Conservation (phyloP, 2,329 filamentous ascomycete species). For the Hirsutella thompsonii region DNA sequence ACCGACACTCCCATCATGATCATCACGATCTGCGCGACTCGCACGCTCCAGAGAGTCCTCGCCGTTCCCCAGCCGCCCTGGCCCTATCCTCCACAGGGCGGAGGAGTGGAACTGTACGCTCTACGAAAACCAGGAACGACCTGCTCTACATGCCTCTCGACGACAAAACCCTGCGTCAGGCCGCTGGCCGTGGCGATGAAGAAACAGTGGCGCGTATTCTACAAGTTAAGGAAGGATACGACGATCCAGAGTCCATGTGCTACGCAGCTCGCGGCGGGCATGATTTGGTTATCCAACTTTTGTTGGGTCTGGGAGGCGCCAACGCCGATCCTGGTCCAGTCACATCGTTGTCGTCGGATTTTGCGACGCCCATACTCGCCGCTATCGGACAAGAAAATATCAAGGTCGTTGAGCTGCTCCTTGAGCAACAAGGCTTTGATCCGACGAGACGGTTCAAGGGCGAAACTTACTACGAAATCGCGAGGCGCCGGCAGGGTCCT, state of each 20-base stretch:
- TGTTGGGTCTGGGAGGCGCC: slow-evolving; percentile 54
- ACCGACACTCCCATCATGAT: slow-evolving; percentile 36
- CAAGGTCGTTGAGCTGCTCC: slow-evolving; percentile 67
- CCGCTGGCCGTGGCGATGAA: slow-evolving; percentile 47
- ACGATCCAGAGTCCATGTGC: slow-evolving; percentile 78
- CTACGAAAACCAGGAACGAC: slow-evolving; percentile 53
- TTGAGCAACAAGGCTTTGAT: slow-evolving; percentile 68
- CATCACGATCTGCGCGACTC: slow-evolving; percentile 35
- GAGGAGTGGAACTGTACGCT: slow-evolving; percentile 41
- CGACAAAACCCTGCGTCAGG: slow-evolving; percentile 46
- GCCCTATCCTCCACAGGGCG: slow-evolving; percentile 26
- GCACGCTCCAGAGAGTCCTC: slow-evolving; percentile 44
- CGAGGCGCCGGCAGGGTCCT: slow-evolving; percentile 68
- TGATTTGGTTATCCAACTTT: slow-evolving; percentile 69
- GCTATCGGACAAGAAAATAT: slow-evolving; percentile 85
- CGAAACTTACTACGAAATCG: slow-evolving; percentile 77
- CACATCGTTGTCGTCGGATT: slow-evolving; percentile 46
- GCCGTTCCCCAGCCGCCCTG: slow-evolving; percentile 36
- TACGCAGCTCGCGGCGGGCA: slow-evolving; percentile 88
- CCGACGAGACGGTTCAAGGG: slow-evolving; percentile 67
- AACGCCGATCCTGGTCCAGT: slow-evolving; percentile 59
- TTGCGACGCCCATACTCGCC: slow-evolving; percentile 84
- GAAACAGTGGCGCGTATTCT: slow-evolving; percentile 49
- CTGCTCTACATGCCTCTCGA: slow-evolving; percentile 50
- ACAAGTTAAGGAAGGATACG: slow-evolving; percentile 45